Evolutionary conservation across 495 filamentous ascomycete species (phyloP).

Genomic region (Xylaria flabelliformis): DNA sequence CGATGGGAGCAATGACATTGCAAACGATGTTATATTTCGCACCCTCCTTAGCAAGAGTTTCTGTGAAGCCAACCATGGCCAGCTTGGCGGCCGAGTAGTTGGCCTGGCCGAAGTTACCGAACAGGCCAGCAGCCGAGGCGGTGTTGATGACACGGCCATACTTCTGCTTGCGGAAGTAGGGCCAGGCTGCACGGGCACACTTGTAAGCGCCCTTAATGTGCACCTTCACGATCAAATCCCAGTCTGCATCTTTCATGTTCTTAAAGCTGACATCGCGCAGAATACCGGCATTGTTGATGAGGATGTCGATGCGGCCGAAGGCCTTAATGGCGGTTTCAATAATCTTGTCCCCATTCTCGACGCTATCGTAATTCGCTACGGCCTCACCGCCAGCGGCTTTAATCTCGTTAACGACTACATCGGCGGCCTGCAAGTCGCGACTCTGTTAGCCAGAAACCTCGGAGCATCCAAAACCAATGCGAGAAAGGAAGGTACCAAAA

Average conservation of each 20-base stretch:
- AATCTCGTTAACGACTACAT: slow-evolving; percentile 96
- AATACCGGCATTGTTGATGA: slow-evolving; percentile 98
- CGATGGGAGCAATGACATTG: slow-evolving; percentile 97
- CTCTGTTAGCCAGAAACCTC: slow-evolving; percentile 28
- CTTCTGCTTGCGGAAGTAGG: slow-evolving; percentile 98
- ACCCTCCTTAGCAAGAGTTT: slow-evolving; percentile 97
- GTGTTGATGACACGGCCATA: slow-evolving; percentile 97
- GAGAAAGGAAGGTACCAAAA: not conserved
- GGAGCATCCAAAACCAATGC: not conserved
- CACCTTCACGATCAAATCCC: slow-evolving; percentile 92
- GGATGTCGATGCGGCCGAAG: slow-evolving; percentile 91
- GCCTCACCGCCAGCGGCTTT: slow-evolving; percentile 91
- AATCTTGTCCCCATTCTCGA: slow-evolving; percentile 92
- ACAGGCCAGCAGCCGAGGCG: slow-evolving; percentile 91
- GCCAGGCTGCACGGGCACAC: slow-evolving; percentile 96
- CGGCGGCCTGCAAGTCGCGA: slow-evolving; percentile 71
- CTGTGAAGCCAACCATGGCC: slow-evolving; percentile 95
- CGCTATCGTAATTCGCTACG: slow-evolving; percentile 97
- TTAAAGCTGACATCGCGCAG: slow-evolving; percentile 96
- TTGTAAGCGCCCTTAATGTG: slow-evolving; percentile 97
- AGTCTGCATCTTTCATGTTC: slow-evolving; percentile 97
- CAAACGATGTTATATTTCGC: slow-evolving; percentile 96
- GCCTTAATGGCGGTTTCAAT: slow-evolving; percentile 94
- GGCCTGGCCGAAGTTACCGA: slow-evolving; percentile 93
- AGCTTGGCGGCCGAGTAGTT: slow-evolving; percentile 99